Evolutionary conservation across 257 asterid genomes (phyloP).

Genomic region (Leptodermis oblonga): DNA sequence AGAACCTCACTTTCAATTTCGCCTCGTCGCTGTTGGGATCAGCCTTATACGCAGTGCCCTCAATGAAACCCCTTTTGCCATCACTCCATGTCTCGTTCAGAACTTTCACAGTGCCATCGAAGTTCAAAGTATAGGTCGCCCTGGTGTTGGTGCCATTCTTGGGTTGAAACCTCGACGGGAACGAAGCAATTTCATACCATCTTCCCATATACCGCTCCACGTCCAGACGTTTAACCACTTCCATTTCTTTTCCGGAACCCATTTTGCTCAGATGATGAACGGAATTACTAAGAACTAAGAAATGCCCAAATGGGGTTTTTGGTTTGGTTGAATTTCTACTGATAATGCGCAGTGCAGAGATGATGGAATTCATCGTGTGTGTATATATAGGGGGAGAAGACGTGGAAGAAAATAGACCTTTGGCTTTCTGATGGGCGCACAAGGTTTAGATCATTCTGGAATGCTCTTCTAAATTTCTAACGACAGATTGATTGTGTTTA

Average conservation of each 20-base stretch:
- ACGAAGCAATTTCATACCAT: slow-evolving; percentile 92
- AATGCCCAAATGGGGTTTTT: neutral
- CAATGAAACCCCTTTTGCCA: slow-evolving; percentile 65
- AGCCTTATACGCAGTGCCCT: slow-evolving; percentile 61
- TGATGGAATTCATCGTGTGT: neutral
- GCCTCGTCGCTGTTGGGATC: slow-evolving; percentile 56
- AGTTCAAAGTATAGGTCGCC: slow-evolving; percentile 65
- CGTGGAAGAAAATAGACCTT: neutral
- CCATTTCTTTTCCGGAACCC: slow-evolving; percentile 51
- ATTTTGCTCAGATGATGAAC: slow-evolving; percentile 17
- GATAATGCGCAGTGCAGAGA: neutral
- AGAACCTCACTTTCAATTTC: slow-evolving; percentile 34
- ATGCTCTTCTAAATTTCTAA: neutral
- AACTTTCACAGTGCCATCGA: slow-evolving; percentile 67
- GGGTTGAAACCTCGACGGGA: slow-evolving; percentile 72
- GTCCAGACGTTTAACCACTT: slow-evolving; percentile 53
- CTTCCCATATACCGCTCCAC: slow-evolving; percentile 74
- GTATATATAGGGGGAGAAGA: neutral
- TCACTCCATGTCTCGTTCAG: slow-evolving; percentile 78
- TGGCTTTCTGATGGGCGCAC: neutral
- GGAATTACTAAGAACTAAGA: neutral
- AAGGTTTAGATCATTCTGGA: slow-evolving; percentile 1
- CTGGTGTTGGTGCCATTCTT: slow-evolving; percentile 60
- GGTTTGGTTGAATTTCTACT: neutral
- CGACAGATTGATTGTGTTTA: neutral